phyloP scores from a whole-genome alignment of 1,284 basidiomycete genomes.

The Cryptococcus neoformans region DNA sequence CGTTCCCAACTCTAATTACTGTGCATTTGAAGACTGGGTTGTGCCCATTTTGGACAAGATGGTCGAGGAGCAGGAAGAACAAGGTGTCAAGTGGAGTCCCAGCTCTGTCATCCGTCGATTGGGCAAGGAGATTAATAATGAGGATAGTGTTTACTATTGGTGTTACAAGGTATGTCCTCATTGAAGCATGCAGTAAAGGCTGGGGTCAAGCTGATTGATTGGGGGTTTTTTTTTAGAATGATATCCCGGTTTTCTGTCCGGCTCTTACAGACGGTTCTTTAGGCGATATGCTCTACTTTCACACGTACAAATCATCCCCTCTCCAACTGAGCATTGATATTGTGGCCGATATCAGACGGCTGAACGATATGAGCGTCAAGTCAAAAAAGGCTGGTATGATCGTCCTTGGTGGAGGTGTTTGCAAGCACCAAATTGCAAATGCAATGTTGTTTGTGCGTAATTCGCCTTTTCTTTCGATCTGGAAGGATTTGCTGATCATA shows the following conservation, averaged over 20 bases:
- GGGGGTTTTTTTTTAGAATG: constrained; percentile 61
- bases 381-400: constrained; percentile 98
- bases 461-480: background rate
- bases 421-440: constrained; percentile 99
- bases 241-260: constrained; percentile 98
- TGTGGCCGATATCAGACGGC: constrained; percentile 84
- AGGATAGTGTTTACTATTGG: constrained; percentile 98
- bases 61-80: constrained; percentile 74
- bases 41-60: constrained; percentile 89
- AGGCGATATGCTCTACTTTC: constrained; percentile 99
- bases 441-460: constrained; percentile 90
- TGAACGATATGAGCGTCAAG: constrained; percentile 87
- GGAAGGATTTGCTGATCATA: constrained; percentile 6
- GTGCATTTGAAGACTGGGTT: constrained; percentile 99
- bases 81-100: constrained; percentile 70
- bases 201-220: background rate
- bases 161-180: constrained; percentile 80
- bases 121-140: constrained; percentile 94
- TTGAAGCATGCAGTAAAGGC: too few relatives aligned
- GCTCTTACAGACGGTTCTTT: constrained; percentile 97
- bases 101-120: constrained; percentile 86
- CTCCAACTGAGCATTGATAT: constrained; percentile 91
- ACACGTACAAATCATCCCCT: constrained; percentile 75
- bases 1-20: constrained; percentile 98
- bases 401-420: constrained; percentile 95